phyloP scores from a whole-genome alignment of 129 eudicot genomes.

The Saposhnikovia divaricata region DNA sequence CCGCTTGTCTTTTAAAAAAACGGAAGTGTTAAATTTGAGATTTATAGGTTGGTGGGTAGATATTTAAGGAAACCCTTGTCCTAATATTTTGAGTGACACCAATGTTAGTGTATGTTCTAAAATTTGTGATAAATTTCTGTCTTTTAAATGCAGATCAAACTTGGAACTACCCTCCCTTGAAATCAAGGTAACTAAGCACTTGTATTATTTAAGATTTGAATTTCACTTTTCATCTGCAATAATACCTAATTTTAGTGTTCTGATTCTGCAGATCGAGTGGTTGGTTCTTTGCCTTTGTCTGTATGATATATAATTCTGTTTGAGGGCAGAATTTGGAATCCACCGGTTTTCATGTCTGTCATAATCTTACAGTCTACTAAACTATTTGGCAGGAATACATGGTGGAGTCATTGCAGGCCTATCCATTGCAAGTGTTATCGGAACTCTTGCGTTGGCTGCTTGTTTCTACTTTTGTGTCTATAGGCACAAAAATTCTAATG shows the following conservation, averaged over 20 bases:
- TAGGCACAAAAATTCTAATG: slow-evolving; percentile 30
- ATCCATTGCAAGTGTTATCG: slow-evolving; percentile 49
- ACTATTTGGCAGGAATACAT: slow-evolving; percentile 41
- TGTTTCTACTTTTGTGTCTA: slow-evolving; percentile 43
- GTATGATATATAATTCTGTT: slow-evolving; percentile 1
- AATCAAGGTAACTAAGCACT: slow-evolving; percentile 34
- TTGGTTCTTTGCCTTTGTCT: slow-evolving; percentile 26
- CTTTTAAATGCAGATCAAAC: slow-evolving; percentile 54
- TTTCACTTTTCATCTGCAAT: background rate
- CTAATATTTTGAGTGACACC: background rate
- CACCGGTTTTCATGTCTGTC: slow-evolving; percentile 14
- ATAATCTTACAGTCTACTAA: slow-evolving; percentile 16
- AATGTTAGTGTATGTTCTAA: background rate
- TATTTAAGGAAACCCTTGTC: background rate
- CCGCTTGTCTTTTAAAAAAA: background rate
- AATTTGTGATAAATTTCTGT: background rate
- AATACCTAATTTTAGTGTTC: slow-evolving; percentile 19
- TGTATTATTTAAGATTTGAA: background rate
- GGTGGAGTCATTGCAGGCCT: slow-evolving; percentile 61
- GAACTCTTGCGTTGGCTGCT: slow-evolving; percentile 27
- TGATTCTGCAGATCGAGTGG: slow-evolving; percentile 62
- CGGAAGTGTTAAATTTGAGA: background rate
- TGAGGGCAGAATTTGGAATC: slow-evolving; percentile 12
- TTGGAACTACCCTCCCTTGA: slow-evolving; percentile 63
- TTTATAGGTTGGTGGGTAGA: background rate